Percentiles rank a stretch among this genome's conserved stretches.
phyloP scores from a whole-genome alignment of 2,329 filamentous ascomycete genomes.

The Hirsutella minnesotensis region DNA sequence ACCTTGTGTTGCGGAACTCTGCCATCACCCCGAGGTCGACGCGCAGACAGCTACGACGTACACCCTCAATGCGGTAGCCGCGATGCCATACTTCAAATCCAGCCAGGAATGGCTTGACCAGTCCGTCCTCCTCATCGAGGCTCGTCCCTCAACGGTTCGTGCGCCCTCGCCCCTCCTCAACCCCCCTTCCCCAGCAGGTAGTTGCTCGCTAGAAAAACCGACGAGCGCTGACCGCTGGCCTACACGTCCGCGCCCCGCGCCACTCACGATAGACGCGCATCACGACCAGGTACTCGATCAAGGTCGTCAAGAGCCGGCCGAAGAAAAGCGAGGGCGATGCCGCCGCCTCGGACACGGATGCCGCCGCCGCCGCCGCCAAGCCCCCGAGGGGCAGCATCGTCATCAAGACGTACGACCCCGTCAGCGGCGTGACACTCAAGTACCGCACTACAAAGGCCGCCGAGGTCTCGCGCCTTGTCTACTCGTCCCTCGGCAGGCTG shows the following conservation, averaged over 20 bases:
- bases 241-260: neutral
- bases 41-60: no score
- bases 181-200: neutral
- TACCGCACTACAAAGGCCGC: conserved; percentile 86
- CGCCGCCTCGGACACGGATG: conserved; percentile 10
- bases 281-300: conserved; percentile 82
- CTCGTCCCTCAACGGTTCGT: conserved; percentile 70
- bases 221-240: neutral
- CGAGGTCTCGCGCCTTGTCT: conserved; percentile 73
- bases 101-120: conserved; percentile 88
- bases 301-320: conserved; percentile 23
- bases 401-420: conserved; percentile 82
- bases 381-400: conserved; percentile 58
- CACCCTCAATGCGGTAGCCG: neutral
- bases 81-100: conserved; percentile 72
- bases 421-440: conserved; percentile 71
- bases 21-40: no score
- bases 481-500: conserved; percentile 58
- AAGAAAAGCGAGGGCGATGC: conserved; percentile 13
- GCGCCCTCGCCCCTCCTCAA: neutral
- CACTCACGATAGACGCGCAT: conserved; percentile 59
- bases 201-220: neutral
- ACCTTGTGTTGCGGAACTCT: no score
- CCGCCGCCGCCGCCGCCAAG: conserved; percentile 22
- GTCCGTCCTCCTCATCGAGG: conserved; percentile 73